Conservation (phyloP, 2,329 filamentous ascomycete species). For the Zopfia rhizophila region DNA sequence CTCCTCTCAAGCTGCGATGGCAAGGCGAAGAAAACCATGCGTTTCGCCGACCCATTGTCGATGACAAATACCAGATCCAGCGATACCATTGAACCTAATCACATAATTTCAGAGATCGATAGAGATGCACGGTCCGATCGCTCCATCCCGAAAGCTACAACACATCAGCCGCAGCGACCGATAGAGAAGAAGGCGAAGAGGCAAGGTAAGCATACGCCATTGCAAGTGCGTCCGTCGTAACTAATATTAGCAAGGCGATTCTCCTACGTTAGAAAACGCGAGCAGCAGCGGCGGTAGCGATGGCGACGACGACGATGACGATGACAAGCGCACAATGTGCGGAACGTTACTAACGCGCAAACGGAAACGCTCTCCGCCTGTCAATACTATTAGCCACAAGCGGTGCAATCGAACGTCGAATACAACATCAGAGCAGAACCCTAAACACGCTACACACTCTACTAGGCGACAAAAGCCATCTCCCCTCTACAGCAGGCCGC, state of each 20-base stretch:
- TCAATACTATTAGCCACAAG: too few species aligned
- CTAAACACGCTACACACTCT: slow-evolving; percentile 7
- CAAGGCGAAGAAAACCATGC: too few species aligned
- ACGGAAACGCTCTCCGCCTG: slow-evolving; percentile 16
- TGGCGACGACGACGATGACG: slow-evolving; percentile 8
- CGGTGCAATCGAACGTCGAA: slow-evolving; percentile 16
- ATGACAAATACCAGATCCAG: slow-evolving; percentile 19
- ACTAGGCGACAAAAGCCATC: slow-evolving; percentile 11
- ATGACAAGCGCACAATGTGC: slow-evolving; percentile 13
- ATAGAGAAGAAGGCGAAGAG: slow-evolving; percentile 10
- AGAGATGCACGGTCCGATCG: too few species aligned
- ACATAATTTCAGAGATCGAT: too few species aligned
- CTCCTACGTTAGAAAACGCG: slow-evolving; percentile 2
- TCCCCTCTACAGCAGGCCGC: slow-evolving; percentile 1
- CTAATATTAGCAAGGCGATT: slow-evolving; percentile 9
- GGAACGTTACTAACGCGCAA: too few species aligned
- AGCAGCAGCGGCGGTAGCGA: slow-evolving; percentile 18
- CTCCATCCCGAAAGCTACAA: slow-evolving; percentile 13
- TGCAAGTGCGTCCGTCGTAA: slow-evolving; percentile 8
- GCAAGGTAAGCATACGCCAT: slow-evolving; percentile 14
- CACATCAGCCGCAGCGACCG: slow-evolving; percentile 7
- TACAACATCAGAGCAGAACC: slow-evolving; percentile 10
- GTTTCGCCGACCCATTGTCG: too few species aligned
- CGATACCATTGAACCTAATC: too few species aligned
- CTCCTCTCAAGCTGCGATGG: too few species aligned